Conservation (phyloP, 257 asterid species). For the Anisodus acutangulus region DNA sequence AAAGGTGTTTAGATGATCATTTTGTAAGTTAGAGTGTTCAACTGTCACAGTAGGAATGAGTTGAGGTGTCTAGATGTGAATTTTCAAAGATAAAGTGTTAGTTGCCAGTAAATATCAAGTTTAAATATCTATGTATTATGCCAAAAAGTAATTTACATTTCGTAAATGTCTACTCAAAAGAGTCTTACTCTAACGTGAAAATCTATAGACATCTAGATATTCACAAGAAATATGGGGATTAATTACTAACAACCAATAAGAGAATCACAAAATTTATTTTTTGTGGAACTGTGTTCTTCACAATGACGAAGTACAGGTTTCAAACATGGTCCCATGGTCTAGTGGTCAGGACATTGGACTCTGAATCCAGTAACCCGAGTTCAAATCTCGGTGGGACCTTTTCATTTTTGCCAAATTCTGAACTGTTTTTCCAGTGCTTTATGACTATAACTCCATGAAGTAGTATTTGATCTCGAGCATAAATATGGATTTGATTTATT, state of each 20-base stretch:
- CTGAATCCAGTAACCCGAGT: conserved; percentile 61
- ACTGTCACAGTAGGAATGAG: too few species aligned
- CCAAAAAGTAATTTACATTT: too few species aligned
- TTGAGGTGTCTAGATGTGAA: too few species aligned
- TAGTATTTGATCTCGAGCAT: background rate
- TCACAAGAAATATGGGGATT: background rate
- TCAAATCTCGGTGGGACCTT: conserved; percentile 43
- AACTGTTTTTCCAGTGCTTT: background rate
- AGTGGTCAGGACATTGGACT: conserved; percentile 57
- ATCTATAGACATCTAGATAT: background rate
- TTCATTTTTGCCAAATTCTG: background rate
- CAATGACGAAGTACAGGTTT: too few species aligned
- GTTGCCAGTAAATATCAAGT: too few species aligned
- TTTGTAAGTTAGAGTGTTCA: too few species aligned
- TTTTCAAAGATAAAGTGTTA: too few species aligned
- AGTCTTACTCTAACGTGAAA: background rate
- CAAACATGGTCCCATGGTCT: conserved; percentile 45
- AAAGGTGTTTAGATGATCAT: too few species aligned
- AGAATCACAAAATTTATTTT: too few species aligned
- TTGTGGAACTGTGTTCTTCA: too few species aligned
- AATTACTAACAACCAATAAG: background rate
- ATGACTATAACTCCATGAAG: background rate
- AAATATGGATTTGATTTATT: background rate
- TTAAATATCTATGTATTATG: too few species aligned
- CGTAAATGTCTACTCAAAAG: too few species aligned